Evolutionary conservation across 257 asterid species (phyloP), one percentile per base, ranked within the genome.

Genomic region (Nicotiana knightiana): DNA sequence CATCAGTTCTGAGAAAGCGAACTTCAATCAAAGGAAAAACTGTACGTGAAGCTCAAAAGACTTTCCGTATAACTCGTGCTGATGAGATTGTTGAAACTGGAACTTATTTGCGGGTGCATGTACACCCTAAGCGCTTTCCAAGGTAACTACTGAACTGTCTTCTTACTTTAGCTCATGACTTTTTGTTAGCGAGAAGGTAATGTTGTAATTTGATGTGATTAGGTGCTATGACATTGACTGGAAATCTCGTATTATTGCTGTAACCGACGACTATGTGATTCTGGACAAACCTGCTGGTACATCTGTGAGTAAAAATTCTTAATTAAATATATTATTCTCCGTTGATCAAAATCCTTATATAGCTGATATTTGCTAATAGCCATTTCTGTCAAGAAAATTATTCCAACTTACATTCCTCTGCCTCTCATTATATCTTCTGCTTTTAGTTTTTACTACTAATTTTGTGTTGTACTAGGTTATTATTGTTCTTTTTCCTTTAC

Each of bases 231-330:
- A 94, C 81, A 93, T 96, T 79, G 98, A 96, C 86, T 96, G 98
- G 99, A 89, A 83, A 86, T 94, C 97, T 59, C 92, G 99, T 88
- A 86, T 96, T 83, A 83, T 96, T 86, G 97, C 96, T 75, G 91
- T 88, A 84, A 86, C 93, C 26, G 96, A 91, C 53, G 77, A 86
- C 85, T 94, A 91, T 64, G 97, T 93, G 82, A 91, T 96, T 85
- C 85, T 96, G 83, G 97, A 96, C 91, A 96, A 96, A 86, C 99
- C 99, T 85, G 98, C 99, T 24, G 97, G 98, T 82, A 96, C 94
- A 88, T 96, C 97, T 76, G 99, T 94, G 91, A 83, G 99, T 96
- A 86, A 26, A 35, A 28, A 6, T 37, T 0, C 15, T 13, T 24
- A 15, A 26, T 73, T 73, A 6, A 15, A 48, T 73, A 48, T 73